phyloP scores from a whole-genome alignment of 2,329 filamentous ascomycete species.

The Lachnellula willkommii region DNA sequence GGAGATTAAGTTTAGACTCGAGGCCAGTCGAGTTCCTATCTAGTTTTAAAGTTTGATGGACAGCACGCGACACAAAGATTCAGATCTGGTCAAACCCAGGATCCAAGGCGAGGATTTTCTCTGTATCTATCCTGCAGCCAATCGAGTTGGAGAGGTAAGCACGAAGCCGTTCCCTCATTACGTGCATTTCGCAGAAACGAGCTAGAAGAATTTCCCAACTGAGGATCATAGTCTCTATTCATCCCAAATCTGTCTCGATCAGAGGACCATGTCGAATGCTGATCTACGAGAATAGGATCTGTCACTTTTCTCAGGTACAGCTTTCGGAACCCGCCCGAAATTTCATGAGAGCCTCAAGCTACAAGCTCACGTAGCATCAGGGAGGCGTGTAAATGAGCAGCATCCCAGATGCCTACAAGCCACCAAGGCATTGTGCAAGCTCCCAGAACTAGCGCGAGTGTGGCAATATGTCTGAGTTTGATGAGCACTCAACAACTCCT shows the following conservation, averaged over 20 bases:
- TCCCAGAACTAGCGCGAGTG: background rate
- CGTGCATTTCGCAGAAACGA: conserved; percentile 5
- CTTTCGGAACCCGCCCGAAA: background rate
- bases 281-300: conserved; percentile 4
- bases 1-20: conserved; percentile 2
- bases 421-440: background rate
- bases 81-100: conserved; percentile 9
- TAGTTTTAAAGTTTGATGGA: conserved; percentile 20
- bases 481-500: background rate
- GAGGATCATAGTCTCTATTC: conserved; percentile 6
- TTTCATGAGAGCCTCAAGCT: background rate
- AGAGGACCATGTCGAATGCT: background rate
- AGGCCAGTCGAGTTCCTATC: conserved; percentile 14
- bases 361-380: background rate
- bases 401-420: background rate
- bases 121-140: conserved; percentile 1
- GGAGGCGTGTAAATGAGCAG: background rate
- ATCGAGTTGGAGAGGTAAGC: conserved; percentile 1
- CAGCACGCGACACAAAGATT: conserved; percentile 12
- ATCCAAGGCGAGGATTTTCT: background rate
- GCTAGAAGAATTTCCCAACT: conserved; percentile 1
- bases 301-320: conserved; percentile 7
- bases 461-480: conserved; percentile 6
- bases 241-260: background rate
- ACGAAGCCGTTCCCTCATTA: conserved; percentile 10